A percentile compares a stretch with the other conserved stretches of the same genome.
Evolutionary conservation across 139 green algal genomes (phyloP).

Genomic region (Chlamydomonas sphaeroides): DNA sequence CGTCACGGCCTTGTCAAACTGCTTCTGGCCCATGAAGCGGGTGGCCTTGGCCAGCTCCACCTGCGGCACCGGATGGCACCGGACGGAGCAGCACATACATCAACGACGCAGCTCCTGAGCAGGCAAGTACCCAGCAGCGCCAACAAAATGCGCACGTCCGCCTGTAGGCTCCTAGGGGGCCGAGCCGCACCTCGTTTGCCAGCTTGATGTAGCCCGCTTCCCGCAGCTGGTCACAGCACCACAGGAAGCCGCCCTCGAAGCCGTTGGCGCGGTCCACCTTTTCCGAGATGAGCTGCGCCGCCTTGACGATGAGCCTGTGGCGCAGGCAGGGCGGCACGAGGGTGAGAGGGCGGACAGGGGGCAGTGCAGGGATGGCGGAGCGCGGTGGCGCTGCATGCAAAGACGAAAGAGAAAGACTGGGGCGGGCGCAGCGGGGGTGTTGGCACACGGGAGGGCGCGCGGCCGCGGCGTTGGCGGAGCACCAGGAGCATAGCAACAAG

Average conservation of each 20-base stretch:
- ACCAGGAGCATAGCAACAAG: too few species aligned
- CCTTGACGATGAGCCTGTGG: slow-evolving; percentile 64
- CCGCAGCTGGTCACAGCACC: slow-evolving; percentile 69
- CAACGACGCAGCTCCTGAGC: too few species aligned
- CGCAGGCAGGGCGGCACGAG: neutral
- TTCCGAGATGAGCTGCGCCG: slow-evolving; percentile 76
- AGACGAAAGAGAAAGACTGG: neutral
- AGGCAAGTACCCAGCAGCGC: too few species aligned
- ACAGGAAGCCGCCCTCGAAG: slow-evolving; percentile 74
- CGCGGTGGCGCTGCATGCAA: neutral
- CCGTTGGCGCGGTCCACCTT: slow-evolving; percentile 57
- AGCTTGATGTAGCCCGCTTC: slow-evolving; percentile 49
- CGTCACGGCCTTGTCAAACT: slow-evolving; percentile 73
- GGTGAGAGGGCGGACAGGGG: too few species aligned
- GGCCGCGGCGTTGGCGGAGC: too few species aligned
- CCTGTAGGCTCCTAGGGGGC: neutral
- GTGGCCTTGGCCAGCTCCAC: slow-evolving; percentile 82
- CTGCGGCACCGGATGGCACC: too few species aligned
- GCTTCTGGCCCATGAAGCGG: slow-evolving; percentile 67
- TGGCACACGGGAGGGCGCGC: too few species aligned
- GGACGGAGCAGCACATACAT: too few species aligned
- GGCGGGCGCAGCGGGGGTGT: too few species aligned
- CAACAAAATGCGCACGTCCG: too few species aligned
- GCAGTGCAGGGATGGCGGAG: neutral
- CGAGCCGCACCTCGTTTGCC: slow-evolving; percentile 70